phyloP scores from a whole-genome alignment of 306 rosid species.

The Prunus dulcis region DNA sequence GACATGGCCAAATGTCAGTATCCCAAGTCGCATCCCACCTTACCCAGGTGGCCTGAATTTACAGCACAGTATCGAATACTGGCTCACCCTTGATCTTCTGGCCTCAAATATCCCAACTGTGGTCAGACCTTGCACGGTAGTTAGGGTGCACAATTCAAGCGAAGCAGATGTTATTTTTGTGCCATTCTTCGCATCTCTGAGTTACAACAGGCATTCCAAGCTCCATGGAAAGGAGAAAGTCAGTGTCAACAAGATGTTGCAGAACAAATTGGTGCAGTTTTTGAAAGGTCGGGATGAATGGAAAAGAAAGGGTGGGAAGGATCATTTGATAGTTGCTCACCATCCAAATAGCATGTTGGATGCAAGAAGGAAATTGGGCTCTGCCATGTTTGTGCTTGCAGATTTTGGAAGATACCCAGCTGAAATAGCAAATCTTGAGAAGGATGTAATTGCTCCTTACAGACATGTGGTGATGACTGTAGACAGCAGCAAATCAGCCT shows the following conservation, averaged over 20 bases:
- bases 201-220: conserved; percentile 88
- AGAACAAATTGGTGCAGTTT: conserved; percentile 65
- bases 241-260: conserved; percentile 63
- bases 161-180: conserved; percentile 82
- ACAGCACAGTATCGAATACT: conserved; percentile 86
- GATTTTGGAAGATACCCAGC: conserved; percentile 93
- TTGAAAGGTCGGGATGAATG: conserved; percentile 56
- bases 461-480: conserved; percentile 62
- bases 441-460: conserved; percentile 91
- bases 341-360: conserved; percentile 92
- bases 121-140: conserved; percentile 46
- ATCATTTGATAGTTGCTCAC: conserved; percentile 83
- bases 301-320: conserved; percentile 66
- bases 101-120: conserved; percentile 38
- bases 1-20: conserved; percentile 69
- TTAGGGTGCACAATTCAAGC: conserved; percentile 77
- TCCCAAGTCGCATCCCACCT: conserved; percentile 45
- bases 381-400: conserved; percentile 90
- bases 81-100: conserved; percentile 96
- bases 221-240: conserved; percentile 51
- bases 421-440: conserved; percentile 73
- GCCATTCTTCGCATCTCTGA: conserved; percentile 87
- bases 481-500: conserved; percentile 51
- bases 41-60: conserved; percentile 94
- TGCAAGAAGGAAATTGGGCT: conserved; percentile 69